These are phyloP conservation scores for Picea sitchensis DNA, from an alignment of 75 land plant genomes.

Conservation along the genomic window DNA sequence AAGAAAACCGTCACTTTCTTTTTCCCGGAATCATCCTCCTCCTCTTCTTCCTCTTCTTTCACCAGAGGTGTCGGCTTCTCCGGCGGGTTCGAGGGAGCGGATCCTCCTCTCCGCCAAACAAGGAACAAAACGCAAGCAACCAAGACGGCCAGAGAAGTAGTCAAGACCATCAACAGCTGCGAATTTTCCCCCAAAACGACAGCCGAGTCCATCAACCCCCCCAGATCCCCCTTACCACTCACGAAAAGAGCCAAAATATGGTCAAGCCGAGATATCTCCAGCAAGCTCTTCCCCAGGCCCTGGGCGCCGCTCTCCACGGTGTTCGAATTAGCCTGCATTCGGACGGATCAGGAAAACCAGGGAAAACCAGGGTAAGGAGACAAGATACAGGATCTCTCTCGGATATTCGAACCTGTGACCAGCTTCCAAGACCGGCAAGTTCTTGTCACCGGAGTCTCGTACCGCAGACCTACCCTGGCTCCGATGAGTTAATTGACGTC, in stretches of 20 bases:
- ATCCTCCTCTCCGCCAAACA: slow-evolving; percentile 29
- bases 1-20: slow-evolving; percentile 71
- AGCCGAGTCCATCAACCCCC: background rate
- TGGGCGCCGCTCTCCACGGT: background rate
- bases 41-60: slow-evolving; percentile 26
- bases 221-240: slow-evolving; percentile 13
- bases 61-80: slow-evolving; percentile 19
- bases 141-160: slow-evolving; percentile 40
- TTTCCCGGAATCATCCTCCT: slow-evolving; percentile 38
- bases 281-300: slow-evolving; percentile 6
- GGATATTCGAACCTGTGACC: no score
- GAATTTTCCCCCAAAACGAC: background rate
- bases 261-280: slow-evolving; percentile 22
- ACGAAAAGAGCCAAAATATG: slow-evolving; percentile 19
- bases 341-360: background rate
- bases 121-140: slow-evolving; percentile 23
- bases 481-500: background rate
- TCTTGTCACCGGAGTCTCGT: no score
- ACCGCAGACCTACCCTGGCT: background rate
- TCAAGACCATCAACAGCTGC: slow-evolving; percentile 18
- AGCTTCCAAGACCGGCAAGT: no score
- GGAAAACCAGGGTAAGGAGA: background rate
- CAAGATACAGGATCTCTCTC: background rate
- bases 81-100: slow-evolving; percentile 15
- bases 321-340: slow-evolving; percentile 8